phyloP scores from a whole-genome alignment of 2,329 filamentous ascomycete species.

The Fusarium piperis region DNA sequence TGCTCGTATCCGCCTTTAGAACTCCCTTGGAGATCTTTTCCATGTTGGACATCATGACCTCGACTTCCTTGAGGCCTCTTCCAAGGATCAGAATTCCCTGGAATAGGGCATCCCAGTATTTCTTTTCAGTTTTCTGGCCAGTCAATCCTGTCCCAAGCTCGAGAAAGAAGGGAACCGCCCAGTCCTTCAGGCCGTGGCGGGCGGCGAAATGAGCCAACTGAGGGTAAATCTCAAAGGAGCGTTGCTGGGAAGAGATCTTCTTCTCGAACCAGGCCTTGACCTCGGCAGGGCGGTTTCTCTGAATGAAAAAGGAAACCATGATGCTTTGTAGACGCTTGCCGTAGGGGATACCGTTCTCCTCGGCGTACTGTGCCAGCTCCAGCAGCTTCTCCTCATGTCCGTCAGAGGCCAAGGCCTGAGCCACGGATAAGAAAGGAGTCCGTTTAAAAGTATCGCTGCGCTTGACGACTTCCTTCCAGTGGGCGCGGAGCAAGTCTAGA shows the following conservation, averaged over 20 bases:
- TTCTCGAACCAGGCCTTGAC: conserved; percentile 75
- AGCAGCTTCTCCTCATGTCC: conserved; percentile 67
- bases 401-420: conserved; percentile 69
- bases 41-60: conserved; percentile 74
- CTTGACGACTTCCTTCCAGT: conserved; percentile 41
- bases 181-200: conserved; percentile 67
- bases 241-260: conserved; percentile 51
- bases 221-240: conserved; percentile 40
- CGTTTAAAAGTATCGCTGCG: conserved; percentile 31
- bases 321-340: conserved; percentile 59
- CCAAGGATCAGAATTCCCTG: conserved; percentile 76
- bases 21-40: conserved; percentile 63
- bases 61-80: conserved; percentile 65
- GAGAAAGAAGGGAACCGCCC: conserved; percentile 70
- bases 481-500: conserved; percentile 51
- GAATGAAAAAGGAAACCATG: conserved; percentile 71
- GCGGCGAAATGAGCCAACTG: conserved; percentile 61
- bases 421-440: conserved; percentile 44
- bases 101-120: conserved; percentile 76
- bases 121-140: conserved; percentile 58
- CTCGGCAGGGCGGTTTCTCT: conserved; percentile 64
- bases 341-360: conserved; percentile 57
- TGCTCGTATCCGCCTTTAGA: conserved; percentile 70
- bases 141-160: conserved; percentile 57
- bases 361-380: conserved; percentile 62